A percentile compares a stretch with the other conserved stretches of the same genome.
Evolutionary conservation across 306 rosid species (phyloP).

Genomic region (Potentilla sterilis): DNA sequence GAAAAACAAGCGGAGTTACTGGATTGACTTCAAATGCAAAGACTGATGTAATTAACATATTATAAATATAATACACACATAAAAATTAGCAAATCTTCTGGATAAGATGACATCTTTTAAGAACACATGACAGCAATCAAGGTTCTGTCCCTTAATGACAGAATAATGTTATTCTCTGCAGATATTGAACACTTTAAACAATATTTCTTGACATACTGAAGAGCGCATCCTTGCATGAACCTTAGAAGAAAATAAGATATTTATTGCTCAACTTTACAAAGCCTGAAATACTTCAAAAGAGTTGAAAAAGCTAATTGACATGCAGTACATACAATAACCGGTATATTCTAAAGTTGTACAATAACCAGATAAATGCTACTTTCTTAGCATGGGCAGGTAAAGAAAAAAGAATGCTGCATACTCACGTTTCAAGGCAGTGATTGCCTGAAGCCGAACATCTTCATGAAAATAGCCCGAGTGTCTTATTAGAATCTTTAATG

Average conservation of each 20-base stretch:
- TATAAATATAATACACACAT: not conserved
- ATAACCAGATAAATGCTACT: not conserved
- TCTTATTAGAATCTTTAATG: slow-evolving; percentile 68
- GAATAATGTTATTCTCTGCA: not conserved
- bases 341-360: not conserved
- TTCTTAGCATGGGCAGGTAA: not conserved
- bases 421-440: slow-evolving; percentile 82
- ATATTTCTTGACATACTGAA: slow-evolving; percentile 1
- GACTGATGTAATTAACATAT: not conserved
- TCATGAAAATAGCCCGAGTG: slow-evolving; percentile 90
- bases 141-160: not conserved
- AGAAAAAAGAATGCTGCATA: slow-evolving; percentile 13
- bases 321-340: not conserved
- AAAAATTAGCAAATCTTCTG: not conserved
- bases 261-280: not conserved
- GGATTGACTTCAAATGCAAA: not conserved
- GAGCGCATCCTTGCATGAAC: not conserved
- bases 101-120: not conserved
- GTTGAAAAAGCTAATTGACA: not conserved
- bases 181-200: not conserved
- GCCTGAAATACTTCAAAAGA: not conserved
- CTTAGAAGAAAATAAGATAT: not conserved
- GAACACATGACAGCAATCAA: not conserved
- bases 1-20: slow-evolving; percentile 22
- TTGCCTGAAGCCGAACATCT: slow-evolving; percentile 98